These are phyloP conservation scores for Zymoseptoria tritici DNA, from an alignment of 2,329 filamentous ascomycete species.

Conservation along the genomic window DNA sequence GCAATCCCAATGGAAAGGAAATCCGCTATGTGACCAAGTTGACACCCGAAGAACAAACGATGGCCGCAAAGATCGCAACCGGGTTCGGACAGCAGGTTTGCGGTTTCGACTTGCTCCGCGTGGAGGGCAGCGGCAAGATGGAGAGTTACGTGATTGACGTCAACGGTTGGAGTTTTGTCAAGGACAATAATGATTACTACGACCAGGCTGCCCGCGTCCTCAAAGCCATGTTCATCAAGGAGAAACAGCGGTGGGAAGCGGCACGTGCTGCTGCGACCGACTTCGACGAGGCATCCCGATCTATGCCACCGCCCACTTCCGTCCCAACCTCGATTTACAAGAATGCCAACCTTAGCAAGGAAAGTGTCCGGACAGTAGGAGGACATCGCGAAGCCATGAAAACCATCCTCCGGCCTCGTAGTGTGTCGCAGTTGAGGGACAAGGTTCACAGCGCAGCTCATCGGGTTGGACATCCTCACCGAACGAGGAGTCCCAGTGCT, in stretches of 20 bases:
- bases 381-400: conserved; percentile 44
- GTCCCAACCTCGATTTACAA: conserved; percentile 16
- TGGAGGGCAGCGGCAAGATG: conserved; percentile 43
- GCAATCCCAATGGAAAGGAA: conserved; percentile 96
- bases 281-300: conserved; percentile 16
- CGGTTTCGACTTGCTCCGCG: conserved; percentile 87
- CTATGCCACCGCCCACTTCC: conserved; percentile 6
- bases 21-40: conserved; percentile 88
- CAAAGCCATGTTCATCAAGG: conserved; percentile 77
- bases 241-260: conserved; percentile 55
- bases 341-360: conserved; percentile 28
- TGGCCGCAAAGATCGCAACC: conserved; percentile 82
- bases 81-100: conserved; percentile 93
- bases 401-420: conserved; percentile 57
- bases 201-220: conserved; percentile 82
- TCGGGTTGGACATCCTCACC: conserved; percentile 18
- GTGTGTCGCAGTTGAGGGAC: conserved; percentile 52
- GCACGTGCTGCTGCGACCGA: conserved; percentile 27
- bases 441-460: conserved; percentile 25
- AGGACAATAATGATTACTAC: conserved; percentile 98
- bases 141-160: conserved; percentile 98
- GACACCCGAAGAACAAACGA: conserved; percentile 69
- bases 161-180: conserved; percentile 99
- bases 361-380: conserved; percentile 14
- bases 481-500: conserved; percentile 21